Conservation (phyloP, 441 rosid genomes). For the Pelargonium fulgidum region DNA sequence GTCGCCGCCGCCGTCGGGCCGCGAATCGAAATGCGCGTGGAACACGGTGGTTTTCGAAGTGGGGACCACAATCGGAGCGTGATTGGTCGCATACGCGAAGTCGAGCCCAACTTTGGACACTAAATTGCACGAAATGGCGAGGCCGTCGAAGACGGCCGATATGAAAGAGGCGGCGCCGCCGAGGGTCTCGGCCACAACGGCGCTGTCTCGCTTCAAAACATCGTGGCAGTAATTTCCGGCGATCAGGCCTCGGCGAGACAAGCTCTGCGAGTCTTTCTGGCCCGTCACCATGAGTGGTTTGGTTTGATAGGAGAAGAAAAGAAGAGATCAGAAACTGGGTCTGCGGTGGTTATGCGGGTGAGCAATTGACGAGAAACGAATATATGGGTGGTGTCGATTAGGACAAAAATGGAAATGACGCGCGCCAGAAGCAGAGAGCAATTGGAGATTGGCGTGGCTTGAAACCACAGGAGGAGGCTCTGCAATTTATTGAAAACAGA, state of each 20-base stretch:
- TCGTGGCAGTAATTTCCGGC: conserved; percentile 7
- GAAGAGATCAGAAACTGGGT: too few species aligned
- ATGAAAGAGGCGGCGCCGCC: conserved; percentile 10
- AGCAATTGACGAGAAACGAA: too few species aligned
- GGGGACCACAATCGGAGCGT: conserved; percentile 35
- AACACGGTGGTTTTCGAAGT: conserved; percentile 53
- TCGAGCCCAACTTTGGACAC: conserved; percentile 67
- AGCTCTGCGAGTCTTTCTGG: background rate
- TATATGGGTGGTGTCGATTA: too few species aligned
- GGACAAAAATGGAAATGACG: too few species aligned
- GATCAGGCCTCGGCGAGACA: conserved; percentile 4
- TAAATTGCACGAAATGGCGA: conserved; percentile 10
- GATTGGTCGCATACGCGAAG: conserved; percentile 43
- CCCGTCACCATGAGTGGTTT: background rate
- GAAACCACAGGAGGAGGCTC: too few species aligned
- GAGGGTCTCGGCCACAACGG: conserved; percentile 1
- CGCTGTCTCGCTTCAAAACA: background rate
- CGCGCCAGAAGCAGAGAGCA: too few species aligned
- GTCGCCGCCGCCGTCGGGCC: conserved; percentile 15
- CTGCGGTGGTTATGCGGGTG: too few species aligned
- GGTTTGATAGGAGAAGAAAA: background rate
- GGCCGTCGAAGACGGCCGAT: background rate
- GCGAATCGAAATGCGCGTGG: conserved; percentile 59
- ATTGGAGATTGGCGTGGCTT: too few species aligned
- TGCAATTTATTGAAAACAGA: too few species aligned